Base-by-base conservation (phyloP, 2,329 filamentous ascomycete genomes). In the Scedosporium aurantiacum region DNA sequence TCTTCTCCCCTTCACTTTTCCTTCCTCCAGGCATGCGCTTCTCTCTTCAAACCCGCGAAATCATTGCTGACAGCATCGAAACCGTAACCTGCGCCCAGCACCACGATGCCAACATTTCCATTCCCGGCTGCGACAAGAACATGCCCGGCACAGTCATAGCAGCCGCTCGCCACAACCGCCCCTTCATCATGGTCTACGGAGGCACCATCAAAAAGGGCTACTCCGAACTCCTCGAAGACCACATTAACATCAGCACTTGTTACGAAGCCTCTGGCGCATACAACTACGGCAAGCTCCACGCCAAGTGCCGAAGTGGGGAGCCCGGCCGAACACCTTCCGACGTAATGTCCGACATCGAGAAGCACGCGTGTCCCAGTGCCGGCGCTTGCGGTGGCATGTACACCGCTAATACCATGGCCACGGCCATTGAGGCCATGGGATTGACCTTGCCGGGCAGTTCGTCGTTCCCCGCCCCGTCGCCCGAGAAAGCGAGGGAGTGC, bases 81-180 rank as follows among this genome's bases (percentile, higher is more conserved):
- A 92, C 90, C 1, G 89, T 96, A 45, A 97, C 91, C 1, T 93
- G 88, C 71, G 93, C 90, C 4, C 92, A 97, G 72, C 88, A 89
- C 67, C 91, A 97, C 73, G 93, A 97, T 71, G 93, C 91, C 63
- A 95, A 92, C 73, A 92, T 97, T 71, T 86, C 90, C 32, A 93
- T 97, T 67, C 91, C 93, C 0, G 92, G 92, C 10, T 97, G 92
- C 72, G 92, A 97, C 77, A 97, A 97, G 82, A 97, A 97, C 73
- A 97, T 97, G 93, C 92, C 92, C 0, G 92, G 92, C 65, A 88
- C 90, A 16, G 80, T 94, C 65, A 96, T 96, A 87, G 91, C 89
- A 0, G 91, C 94, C 70, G 90, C 90, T 14, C 84, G 93, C 62
- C 90, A 95, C 75, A 97, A 97, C 74, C 83, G 93, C 8, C 93